Evolutionary conservation across 306 rosid species (phyloP), one percentile per base, ranked within the genome.

Genomic region (Boehmeria nivea): DNA sequence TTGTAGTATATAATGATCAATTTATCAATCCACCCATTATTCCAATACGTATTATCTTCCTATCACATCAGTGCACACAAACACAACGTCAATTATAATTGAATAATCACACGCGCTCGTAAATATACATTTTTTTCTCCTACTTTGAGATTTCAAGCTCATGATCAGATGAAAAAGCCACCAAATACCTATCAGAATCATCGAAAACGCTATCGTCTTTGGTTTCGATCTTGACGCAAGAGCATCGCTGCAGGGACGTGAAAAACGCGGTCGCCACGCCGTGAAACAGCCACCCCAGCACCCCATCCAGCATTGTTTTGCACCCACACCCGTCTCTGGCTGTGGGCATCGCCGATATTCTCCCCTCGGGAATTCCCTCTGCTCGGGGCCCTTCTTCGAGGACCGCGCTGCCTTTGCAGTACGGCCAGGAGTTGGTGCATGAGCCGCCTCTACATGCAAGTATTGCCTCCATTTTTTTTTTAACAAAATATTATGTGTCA

Each of bases 231-330:
- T 38, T 44, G 39, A 61, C 20, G 42, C 74, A 61, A 11, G 68
- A 61, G 62, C 59, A 69, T 22, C 57, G 58, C 45, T 37, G 63
- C 21, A 69, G 43, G 25, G 74, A 54, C 17, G 38, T 43, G 37
- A 69, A 61, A 23, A 69, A 61, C 10, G 57, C 58, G 1, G 39
- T 51, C 22, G 61, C 43, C 61, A 61, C 44, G 25, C 12, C 21
- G 14, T 45, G 57, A 8, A 25, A 18, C 7, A 69, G 56, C 74
- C 74, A 54, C 6, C 63, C 51, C n/a, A 52, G 44, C 63, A 37
- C 28, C 7, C 55, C 68, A 1, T 69, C 58, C 1, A 60, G 21
- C 27, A 16, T 43, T 42, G 5, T 10, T 4, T 16, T 61, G 38
- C 51, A 21, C 10, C 51, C 9, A 3, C 38, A 12, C 16, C 20